Evolutionary conservation across 163 green algal species (phyloP), one percentile per base, ranked within the genome.

Genomic region (Chlorella variabilis): DNA sequence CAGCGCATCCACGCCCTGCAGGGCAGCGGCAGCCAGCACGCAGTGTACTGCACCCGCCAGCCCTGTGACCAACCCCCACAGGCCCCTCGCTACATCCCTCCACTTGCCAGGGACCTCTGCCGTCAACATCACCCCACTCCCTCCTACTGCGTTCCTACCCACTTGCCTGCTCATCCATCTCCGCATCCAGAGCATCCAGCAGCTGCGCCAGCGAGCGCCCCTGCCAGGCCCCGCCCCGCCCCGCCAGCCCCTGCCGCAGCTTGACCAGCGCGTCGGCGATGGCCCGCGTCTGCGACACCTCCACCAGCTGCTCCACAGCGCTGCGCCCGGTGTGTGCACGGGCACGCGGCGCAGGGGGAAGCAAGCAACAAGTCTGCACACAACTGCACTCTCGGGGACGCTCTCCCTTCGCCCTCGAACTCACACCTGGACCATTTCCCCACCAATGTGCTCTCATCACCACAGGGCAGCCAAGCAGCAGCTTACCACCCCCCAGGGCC

Each of bases 291-390:
- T 95, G 92, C 0, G 77, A 88, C 45, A 82, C 81, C 29, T 96
- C 92, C 5, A 91, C 87, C 8, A 96, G 85, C 83, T 96, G 92
- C 87, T 92, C 90, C 25, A 91, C 76, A 42, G 74, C 86, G 9
- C 66, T 83, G 79, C 63, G 21, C 51, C 33, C 71, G 8, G n/a
- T 17, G 17, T 27, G 59, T 17, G n/a, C 3, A 38, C 3, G 59
- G 59, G 17, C 4, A 18, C 6, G 29, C 20, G 18, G 59, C 5
- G 25, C 23, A 27, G 25, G 23, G 9, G n/a, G n/a, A n/a, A 62
- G 20, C 54, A 62, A 62, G 23, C 18, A 62, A 31, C 15, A 25
- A n/a, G 23, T n/a, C 25, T 54, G 45, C 45, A 54, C 45, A 54
- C 45, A 11, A 54, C 15, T 54, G 45, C 45, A 54, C 45, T n/a